Evolutionary conservation across 2,329 filamentous ascomycete genomes (phyloP).

Genomic region (Myriangium duriaei): DNA sequence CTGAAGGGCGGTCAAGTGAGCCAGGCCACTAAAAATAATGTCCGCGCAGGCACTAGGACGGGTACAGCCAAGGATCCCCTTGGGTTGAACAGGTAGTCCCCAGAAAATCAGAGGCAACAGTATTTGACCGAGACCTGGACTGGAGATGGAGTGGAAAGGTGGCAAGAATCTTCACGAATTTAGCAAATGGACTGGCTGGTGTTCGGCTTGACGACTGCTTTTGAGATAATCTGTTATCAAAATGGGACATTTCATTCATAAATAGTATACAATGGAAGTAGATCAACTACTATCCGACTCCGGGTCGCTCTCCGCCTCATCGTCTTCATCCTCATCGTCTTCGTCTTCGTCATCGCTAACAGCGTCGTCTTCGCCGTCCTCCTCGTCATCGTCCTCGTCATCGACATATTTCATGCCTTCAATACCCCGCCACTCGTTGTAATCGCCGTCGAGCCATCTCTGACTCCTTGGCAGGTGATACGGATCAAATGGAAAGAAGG

Average conservation of each 20-base stretch:
- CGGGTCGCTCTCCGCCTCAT: constrained; percentile 15
- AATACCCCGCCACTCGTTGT: constrained; percentile 62
- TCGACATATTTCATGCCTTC: constrained; percentile 47
- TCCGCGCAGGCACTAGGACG: constrained; percentile 17
- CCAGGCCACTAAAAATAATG: constrained; percentile 11
- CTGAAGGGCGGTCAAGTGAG: constrained; percentile 13
- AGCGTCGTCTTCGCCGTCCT: constrained; percentile 30
- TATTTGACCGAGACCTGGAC: no score
- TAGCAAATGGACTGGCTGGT: no score
- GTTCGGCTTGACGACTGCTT: no score
- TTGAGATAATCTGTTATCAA: no score
- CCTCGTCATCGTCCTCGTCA: constrained; percentile 37
- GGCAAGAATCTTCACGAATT: no score
- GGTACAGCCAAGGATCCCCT: constrained; percentile 30
- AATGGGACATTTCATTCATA: no score
- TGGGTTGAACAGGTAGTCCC: constrained; percentile 22
- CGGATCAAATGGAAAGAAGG: constrained; percentile 95
- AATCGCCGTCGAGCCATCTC: constrained; percentile 75
- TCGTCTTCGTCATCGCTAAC: constrained; percentile 32
- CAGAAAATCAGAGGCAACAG: neutral
- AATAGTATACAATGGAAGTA: neutral
- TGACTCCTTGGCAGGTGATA: constrained; percentile 82
- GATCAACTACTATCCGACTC: constrained; percentile 13
- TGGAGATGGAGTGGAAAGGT: no score
- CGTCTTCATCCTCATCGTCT: constrained; percentile 21